Conservation (phyloP, 495 filamentous ascomycete species). For the Hypomontagnella monticulosa region DNA sequence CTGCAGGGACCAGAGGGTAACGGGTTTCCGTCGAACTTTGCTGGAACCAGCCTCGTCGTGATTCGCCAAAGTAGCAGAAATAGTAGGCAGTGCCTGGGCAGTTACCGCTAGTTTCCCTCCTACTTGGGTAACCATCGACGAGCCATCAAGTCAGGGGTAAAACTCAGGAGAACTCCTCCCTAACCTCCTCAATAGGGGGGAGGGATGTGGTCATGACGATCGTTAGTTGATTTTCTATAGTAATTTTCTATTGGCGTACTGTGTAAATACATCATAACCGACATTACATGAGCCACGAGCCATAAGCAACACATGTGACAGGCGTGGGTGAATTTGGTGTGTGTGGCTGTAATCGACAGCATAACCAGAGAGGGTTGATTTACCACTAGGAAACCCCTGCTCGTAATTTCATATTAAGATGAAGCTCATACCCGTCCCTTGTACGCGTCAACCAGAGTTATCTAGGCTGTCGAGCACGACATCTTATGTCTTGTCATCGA, state of each 20-base stretch:
- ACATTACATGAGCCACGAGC: slow-evolving; percentile 16
- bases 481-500: slow-evolving; percentile 23
- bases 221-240: slow-evolving; percentile 1
- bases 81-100: slow-evolving; percentile 21
- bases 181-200: slow-evolving; percentile 23
- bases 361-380: slow-evolving; percentile 28
- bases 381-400: slow-evolving; percentile 38
- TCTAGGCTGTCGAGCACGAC: slow-evolving; percentile 35
- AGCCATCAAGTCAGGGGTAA: slow-evolving; percentile 38
- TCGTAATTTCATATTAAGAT: slow-evolving; percentile 42
- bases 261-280: slow-evolving; percentile 30
- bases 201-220: slow-evolving; percentile 34
- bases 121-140: slow-evolving; percentile 11
- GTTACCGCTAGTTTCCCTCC: slow-evolving; percentile 39
- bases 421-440: slow-evolving; percentile 42
- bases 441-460: slow-evolving; percentile 33
- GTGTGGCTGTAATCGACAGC: slow-evolving; percentile 29
- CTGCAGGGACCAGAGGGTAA: slow-evolving; percentile 35
- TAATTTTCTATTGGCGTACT: slow-evolving; percentile 19
- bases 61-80: slow-evolving; percentile 20
- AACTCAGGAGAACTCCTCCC: slow-evolving; percentile 25
- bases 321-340: slow-evolving; percentile 26
- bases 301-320: slow-evolving; percentile 32
- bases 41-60: slow-evolving; percentile 22
- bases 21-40: slow-evolving; percentile 15